Percentiles rank a stretch among this genome's conserved stretches.
phyloP scores from a whole-genome alignment of 208 protist species.

The Herpetomonas samuelpessoai region DNA sequence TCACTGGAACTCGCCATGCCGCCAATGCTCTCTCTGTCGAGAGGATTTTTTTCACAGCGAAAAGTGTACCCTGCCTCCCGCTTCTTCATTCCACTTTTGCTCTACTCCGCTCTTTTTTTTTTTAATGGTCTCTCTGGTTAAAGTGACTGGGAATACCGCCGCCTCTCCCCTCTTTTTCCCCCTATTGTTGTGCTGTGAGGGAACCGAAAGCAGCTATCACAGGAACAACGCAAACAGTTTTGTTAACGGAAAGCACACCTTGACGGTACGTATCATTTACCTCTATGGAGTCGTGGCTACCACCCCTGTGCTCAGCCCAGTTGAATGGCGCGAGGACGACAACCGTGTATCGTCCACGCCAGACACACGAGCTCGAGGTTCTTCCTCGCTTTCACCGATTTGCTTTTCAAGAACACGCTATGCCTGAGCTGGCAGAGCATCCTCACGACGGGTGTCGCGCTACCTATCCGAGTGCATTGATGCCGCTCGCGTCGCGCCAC shows the following conservation, averaged over 20 bases:
- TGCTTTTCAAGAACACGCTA: constrained; percentile 11
- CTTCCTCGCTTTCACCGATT: constrained; percentile 12
- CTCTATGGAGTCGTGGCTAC: not conserved
- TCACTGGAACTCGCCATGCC: too few relatives aligned
- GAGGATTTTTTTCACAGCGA: not conserved
- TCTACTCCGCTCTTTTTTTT: not conserved
- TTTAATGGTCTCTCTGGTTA: not conserved
- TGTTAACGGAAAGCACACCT: not conserved
- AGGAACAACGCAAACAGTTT: not conserved
- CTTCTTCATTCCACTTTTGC: not conserved
- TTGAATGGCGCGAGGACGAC: not conserved
- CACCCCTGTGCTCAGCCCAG: not conserved
- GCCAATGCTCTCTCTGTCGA: not conserved
- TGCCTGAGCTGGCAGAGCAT: too few relatives aligned
- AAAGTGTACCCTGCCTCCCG: not conserved
- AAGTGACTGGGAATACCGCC: not conserved
- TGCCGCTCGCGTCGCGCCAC: not conserved
- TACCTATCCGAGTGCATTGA: not conserved
- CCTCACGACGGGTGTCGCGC: too few relatives aligned
- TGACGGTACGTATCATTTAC: not conserved
- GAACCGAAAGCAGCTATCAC: too few relatives aligned
- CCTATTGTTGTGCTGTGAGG: not conserved
- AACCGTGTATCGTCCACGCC: constrained; percentile 7
- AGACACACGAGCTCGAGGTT: constrained; percentile 4
- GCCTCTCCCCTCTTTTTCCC: not conserved